Percentiles rank a stretch among this genome's conserved stretches.
These are phyloP conservation scores for Ophiocordyceps robertsii DNA, from an alignment of 2,329 filamentous ascomycete genomes.

Conservation along the genomic window DNA sequence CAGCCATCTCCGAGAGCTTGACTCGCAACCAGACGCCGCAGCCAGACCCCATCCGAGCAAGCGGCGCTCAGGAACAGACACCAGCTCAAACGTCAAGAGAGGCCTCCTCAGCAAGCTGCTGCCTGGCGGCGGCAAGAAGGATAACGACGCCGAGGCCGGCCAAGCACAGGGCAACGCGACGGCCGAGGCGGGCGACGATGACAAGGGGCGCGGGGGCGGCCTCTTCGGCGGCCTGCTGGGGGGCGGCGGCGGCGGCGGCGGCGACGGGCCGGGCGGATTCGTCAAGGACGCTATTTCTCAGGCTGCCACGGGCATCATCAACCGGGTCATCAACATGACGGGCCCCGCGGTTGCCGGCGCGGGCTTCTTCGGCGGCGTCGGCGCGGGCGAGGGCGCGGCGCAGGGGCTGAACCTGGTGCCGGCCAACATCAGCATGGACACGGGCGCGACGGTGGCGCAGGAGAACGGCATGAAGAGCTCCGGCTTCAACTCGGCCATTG, in stretches of 20 bases:
- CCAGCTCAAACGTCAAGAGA: background rate
- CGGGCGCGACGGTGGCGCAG: slow-evolving; percentile 9
- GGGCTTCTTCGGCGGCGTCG: slow-evolving; percentile 12
- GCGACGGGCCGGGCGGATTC: background rate
- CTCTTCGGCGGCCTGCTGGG: background rate
- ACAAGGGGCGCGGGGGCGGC: background rate
- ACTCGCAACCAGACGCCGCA: background rate
- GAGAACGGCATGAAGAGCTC: slow-evolving; percentile 15
- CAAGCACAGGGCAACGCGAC: background rate
- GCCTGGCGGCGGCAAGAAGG: background rate
- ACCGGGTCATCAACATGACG: slow-evolving; percentile 1
- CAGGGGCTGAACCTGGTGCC: slow-evolving; percentile 11
- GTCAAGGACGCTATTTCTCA: slow-evolving; percentile 2
- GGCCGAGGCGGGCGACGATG: background rate
- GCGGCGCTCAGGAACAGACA: background rate
- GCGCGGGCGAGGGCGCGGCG: slow-evolving; percentile 10
- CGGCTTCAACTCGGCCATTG: slow-evolving; percentile 15
- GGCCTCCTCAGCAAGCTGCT: background rate
- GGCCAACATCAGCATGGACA: slow-evolving; percentile 2
- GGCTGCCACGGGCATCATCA: background rate
- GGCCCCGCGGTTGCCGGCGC: slow-evolving; percentile 4
- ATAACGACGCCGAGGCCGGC: no score
- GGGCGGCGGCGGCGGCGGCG: background rate
- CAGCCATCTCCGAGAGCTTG: slow-evolving; percentile 1
- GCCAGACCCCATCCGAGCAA: background rate